phyloP scores from a whole-genome alignment of 2,329 filamentous ascomycete species.

The Calonectria leucothoes region DNA sequence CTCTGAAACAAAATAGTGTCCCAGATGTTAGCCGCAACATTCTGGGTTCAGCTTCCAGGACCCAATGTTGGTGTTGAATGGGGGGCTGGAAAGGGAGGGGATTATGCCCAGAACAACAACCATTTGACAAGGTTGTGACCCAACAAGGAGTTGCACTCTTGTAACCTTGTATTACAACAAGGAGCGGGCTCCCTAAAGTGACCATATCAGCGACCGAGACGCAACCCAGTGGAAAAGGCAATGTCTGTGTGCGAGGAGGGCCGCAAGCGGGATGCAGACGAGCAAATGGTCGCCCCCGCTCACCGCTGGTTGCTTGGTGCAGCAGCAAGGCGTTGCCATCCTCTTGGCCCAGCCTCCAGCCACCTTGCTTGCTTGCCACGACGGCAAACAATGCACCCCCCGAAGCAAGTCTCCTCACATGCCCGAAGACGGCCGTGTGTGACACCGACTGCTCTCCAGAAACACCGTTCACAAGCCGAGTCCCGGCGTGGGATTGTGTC shows the following conservation, averaged over 20 bases:
- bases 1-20: constrained; percentile 13
- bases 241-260: constrained; percentile 23
- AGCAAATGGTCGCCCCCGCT: constrained; percentile 21
- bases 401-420: constrained; percentile 18
- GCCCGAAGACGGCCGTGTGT: constrained; percentile 15
- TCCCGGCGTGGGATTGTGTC: constrained; percentile 23
- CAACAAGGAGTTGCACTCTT: constrained; percentile 13
- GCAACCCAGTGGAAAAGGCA: constrained; percentile 29
- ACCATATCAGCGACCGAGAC: constrained; percentile 21
- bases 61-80: background rate
- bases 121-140: background rate
- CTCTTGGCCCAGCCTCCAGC: constrained; percentile 21
- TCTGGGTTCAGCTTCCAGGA: background rate
- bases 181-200: constrained; percentile 15
- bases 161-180: constrained; percentile 20
- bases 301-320: constrained; percentile 31
- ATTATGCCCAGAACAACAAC: background rate
- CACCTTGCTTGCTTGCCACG: constrained; percentile 12
- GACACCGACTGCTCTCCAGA: constrained; percentile 21
- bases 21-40: background rate
- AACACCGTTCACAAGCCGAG: constrained; percentile 24
- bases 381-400: constrained; percentile 9
- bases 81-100: background rate
- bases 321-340: constrained; percentile 10
- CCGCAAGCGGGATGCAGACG: constrained; percentile 18